Percentiles rank a stretch among this genome's conserved stretches.
These are phyloP conservation scores for Arabidopsis thaliana DNA, from an alignment of 345 rosid species.

Conservation along the genomic window DNA sequence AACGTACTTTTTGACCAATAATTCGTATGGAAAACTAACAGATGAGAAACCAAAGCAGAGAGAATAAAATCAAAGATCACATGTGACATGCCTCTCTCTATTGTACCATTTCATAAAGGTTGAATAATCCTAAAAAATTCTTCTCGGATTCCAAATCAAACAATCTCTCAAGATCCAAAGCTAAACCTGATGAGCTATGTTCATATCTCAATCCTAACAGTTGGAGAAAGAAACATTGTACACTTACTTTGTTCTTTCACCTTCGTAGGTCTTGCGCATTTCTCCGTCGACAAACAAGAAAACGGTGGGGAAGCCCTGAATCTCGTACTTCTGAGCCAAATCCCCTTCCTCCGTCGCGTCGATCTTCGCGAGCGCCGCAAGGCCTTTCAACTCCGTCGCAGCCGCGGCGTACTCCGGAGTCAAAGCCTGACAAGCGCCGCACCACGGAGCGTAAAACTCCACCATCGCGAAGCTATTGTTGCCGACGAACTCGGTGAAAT, in stretches of 20 bases:
- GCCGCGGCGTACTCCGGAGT: slow-evolving; percentile 58
- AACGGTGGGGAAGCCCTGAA: slow-evolving; percentile 48
- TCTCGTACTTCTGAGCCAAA: slow-evolving; percentile 47
- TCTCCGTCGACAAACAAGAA: slow-evolving; percentile 47
- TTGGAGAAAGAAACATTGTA: neutral
- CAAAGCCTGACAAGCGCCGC: slow-evolving; percentile 49
- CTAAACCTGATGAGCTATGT: slow-evolving; percentile 20
- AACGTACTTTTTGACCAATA: neutral
- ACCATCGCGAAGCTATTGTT: slow-evolving; percentile 51
- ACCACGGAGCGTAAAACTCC: slow-evolving; percentile 61
- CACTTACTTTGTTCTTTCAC: slow-evolving; percentile 47
- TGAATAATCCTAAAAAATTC: neutral
- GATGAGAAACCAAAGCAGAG: slow-evolving; percentile 17
- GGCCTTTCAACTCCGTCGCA: slow-evolving; percentile 53
- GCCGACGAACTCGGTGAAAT: slow-evolving; percentile 51
- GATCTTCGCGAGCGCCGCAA: slow-evolving; percentile 57
- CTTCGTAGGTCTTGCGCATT: slow-evolving; percentile 43
- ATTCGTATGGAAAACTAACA: slow-evolving; percentile 9
- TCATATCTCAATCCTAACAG: slow-evolving; percentile 7
- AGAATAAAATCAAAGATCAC: slow-evolving; percentile 4
- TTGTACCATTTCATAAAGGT: neutral
- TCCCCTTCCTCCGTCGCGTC: slow-evolving; percentile 51
- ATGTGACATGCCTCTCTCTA: slow-evolving; percentile 22
- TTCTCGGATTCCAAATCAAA: slow-evolving; percentile 2
- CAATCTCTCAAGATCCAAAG: slow-evolving; percentile 15